Percentiles rank a stretch among this genome's conserved stretches.
Conservation (phyloP, 108 stramenopile genomes). For the Skeletonema costatum region DNA sequence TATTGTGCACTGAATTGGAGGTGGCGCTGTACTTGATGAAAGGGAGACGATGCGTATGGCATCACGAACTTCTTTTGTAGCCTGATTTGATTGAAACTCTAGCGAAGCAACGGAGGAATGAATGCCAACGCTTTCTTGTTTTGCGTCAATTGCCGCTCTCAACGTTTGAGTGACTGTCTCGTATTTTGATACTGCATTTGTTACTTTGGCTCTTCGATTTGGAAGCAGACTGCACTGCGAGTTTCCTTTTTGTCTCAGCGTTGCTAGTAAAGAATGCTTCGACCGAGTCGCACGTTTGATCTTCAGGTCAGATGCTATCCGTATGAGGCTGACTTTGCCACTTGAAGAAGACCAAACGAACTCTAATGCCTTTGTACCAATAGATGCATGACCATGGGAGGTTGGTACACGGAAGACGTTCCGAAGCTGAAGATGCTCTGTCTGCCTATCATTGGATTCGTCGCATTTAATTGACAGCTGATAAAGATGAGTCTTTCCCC, state of each 20-base stretch:
- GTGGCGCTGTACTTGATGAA: slow-evolving; percentile 1
- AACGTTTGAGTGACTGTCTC: not conserved
- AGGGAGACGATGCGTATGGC: slow-evolving; percentile 11
- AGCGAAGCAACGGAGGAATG: not conserved
- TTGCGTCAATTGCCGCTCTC: not conserved
- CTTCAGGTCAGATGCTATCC: not conserved
- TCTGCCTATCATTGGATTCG: not conserved
- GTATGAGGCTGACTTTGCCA: not conserved
- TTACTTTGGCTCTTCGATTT: not conserved
- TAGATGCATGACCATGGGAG: not conserved
- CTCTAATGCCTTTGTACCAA: not conserved
- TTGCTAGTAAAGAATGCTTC: not conserved
- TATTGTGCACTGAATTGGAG: slow-evolving; percentile 16
- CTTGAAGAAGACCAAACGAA: not conserved
- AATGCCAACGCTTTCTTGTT: not conserved
- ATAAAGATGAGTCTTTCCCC: not conserved
- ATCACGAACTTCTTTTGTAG: slow-evolving; percentile 23
- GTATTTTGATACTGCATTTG: not conserved
- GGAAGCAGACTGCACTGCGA: not conserved
- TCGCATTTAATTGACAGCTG: not conserved
- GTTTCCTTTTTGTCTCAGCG: not conserved
- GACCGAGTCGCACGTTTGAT: not conserved
- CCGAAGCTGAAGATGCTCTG: not conserved
- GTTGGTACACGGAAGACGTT: not conserved
- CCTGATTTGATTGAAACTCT: slow-evolving; percentile 7